These are phyloP conservation scores for Penicillium sp. DNA, from an alignment of 2,329 filamentous ascomycete genomes.

Conservation along the genomic window DNA sequence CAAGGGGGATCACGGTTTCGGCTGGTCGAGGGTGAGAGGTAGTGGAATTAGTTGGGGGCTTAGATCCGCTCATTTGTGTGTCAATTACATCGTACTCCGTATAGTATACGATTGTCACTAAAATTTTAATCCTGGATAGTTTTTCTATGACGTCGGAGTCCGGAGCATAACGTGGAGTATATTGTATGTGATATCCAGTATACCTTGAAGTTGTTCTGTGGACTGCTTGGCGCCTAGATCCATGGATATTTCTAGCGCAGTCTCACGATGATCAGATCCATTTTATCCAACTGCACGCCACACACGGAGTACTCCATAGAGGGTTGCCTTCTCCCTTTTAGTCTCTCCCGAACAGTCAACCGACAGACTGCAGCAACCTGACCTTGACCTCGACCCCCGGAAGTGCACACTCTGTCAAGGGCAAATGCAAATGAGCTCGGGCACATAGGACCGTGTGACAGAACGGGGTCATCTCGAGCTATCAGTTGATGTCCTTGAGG, in stretches of 20 bases:
- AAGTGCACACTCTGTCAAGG: background rate
- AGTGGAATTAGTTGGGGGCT: background rate
- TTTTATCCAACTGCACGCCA: background rate
- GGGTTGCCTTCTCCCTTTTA: slow-evolving; percentile 1
- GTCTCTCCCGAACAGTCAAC: background rate
- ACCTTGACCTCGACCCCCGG: background rate
- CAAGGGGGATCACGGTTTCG: background rate
- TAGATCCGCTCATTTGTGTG: background rate
- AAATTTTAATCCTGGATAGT: background rate
- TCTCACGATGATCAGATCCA: background rate
- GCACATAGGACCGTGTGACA: slow-evolving; percentile 3
- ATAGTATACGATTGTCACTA: background rate
- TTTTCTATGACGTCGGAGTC: background rate
- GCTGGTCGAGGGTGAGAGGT: background rate
- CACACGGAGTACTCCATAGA: background rate
- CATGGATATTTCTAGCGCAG: slow-evolving; percentile 1
- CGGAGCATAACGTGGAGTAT: background rate
- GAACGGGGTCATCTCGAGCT: slow-evolving; percentile 1
- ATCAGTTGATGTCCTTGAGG: slow-evolving; percentile 8
- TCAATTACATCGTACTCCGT: background rate
- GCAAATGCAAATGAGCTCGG: background rate
- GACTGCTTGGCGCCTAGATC: background rate
- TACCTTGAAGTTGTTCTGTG: background rate
- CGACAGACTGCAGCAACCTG: background rate
- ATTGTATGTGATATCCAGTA: background rate